Percentiles rank a stretch among this genome's conserved stretches.
Evolutionary conservation across 176 grass and related monocot genomes (phyloP).

Genomic region (Miscanthus lutarioriparius): DNA sequence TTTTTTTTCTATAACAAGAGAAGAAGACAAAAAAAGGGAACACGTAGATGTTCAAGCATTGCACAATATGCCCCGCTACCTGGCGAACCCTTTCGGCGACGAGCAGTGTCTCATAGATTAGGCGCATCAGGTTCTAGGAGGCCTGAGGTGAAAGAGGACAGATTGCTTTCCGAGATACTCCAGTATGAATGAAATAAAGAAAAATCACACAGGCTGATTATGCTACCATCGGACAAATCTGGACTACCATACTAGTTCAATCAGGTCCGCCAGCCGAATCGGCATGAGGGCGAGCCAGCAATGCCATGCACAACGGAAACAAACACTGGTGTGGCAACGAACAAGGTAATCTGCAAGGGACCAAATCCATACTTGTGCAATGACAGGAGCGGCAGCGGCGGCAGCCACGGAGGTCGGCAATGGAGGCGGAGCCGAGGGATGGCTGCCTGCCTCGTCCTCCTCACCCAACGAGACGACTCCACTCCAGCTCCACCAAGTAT

Average conservation of each 20-base stretch:
- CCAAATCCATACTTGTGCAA: slow-evolving; percentile 8
- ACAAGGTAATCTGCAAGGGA: neutral
- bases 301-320: neutral
- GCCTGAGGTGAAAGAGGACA: too few relatives aligned
- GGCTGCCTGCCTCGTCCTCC: neutral
- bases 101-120: neutral
- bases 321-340: neutral
- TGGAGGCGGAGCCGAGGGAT: neutral
- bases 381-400: neutral
- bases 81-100: neutral
- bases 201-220: neutral
- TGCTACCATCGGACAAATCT: neutral
- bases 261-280: too few relatives aligned
- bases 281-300: neutral
- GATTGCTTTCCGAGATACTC: too few relatives aligned
- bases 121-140: neutral
- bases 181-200: too few relatives aligned
- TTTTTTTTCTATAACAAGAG: too few relatives aligned
- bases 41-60: too few relatives aligned
- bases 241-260: neutral
- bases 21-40: neutral
- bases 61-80: too few relatives aligned
- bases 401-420: neutral
- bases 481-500: neutral
- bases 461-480: neutral